Conservation (phyloP, 805 yeast species). For the Scheffersomyces lignosus region DNA sequence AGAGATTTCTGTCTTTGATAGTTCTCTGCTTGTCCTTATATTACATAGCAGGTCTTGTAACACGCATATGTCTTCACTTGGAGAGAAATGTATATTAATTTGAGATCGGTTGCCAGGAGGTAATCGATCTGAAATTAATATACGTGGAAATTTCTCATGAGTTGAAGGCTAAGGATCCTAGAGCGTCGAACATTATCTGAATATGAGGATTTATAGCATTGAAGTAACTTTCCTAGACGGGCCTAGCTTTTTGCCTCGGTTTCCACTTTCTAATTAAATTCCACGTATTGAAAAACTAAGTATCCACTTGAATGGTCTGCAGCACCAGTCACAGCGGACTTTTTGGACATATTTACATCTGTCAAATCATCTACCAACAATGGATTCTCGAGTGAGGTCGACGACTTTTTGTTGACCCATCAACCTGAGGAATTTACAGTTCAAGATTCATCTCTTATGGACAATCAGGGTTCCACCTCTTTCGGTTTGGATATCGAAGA, state of each 20-base stretch:
- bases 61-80: constrained; percentile 1
- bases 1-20: constrained; percentile 8
- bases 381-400: constrained; percentile 2
- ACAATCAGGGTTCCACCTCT: constrained; percentile 8
- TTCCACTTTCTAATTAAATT: not conserved
- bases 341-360: constrained; percentile 17
- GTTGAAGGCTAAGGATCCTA: not conserved
- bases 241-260: no score
- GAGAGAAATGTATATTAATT: constrained; percentile 20
- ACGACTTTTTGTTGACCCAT: constrained; percentile 13
- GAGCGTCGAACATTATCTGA: constrained; percentile 1
- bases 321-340: constrained; percentile 39
- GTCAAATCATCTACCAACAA: constrained; percentile 2
- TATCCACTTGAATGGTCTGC: constrained; percentile 29
- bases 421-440: constrained; percentile 3
- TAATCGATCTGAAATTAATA: constrained; percentile 16
- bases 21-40: constrained; percentile 33
- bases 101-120: constrained; percentile 12
- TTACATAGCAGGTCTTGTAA: constrained; percentile 2
- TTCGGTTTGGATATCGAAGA: constrained; percentile 27
- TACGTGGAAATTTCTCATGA: constrained; percentile 19
- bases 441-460: constrained; percentile 2
- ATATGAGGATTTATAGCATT: constrained; percentile 27
- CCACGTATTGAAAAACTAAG: constrained; percentile 8
- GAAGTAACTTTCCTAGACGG: constrained; percentile 30